Evolutionary conservation across 1,284 basidiomycete species (phyloP), one percentile per base, ranked within the genome.

Genomic region (Tilletia caries): DNA sequence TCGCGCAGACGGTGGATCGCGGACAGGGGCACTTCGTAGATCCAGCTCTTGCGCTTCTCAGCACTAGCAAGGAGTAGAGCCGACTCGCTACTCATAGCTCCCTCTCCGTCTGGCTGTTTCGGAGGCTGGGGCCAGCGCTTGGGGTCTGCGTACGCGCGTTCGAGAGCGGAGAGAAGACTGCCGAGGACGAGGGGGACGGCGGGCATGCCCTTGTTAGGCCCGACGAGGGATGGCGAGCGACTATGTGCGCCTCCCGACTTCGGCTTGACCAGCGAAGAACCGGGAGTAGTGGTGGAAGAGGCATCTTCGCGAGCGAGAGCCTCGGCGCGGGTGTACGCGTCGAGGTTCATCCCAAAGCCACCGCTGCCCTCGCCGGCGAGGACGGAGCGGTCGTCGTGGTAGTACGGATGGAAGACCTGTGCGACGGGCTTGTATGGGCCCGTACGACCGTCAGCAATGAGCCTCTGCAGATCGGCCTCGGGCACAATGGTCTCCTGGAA

Each of bases 41-140:
- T 92, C 95, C 94, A 97, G 1, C 89, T 86, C 84, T 91, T 92
- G 73, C 95, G 89, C 82, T 89, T 91, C 83, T 95, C 95, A 89
- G 78, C 52, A 27, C 68, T 48, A n/a, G 65, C 41, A 27, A 73
- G 64, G 13, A 41, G 60, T 25, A 67, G 43, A 6, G 15, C 71
- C 13, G 46, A 27, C 12, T 18, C n/a, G n/a, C 27, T 23, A 23
- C 15, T 23, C 41, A 34, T 32, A 58, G 33, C n/a, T 20, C 27
- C 68, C 25, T 67, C 48, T 8, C 60, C 68, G 68, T 69, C 23
- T 3, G 68, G 2, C 44, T 52, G 1, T 65, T 41, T 5, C 29
- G 66, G 58, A 12, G 62, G 52, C 2, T 58, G 23, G 15, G 69
- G 54, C 81, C 81, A 82, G 2, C 79, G 75, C 32, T 73, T 69